Base-by-base conservation (phyloP, 345 rosid species). In the Salix koriyanagi region DNA sequence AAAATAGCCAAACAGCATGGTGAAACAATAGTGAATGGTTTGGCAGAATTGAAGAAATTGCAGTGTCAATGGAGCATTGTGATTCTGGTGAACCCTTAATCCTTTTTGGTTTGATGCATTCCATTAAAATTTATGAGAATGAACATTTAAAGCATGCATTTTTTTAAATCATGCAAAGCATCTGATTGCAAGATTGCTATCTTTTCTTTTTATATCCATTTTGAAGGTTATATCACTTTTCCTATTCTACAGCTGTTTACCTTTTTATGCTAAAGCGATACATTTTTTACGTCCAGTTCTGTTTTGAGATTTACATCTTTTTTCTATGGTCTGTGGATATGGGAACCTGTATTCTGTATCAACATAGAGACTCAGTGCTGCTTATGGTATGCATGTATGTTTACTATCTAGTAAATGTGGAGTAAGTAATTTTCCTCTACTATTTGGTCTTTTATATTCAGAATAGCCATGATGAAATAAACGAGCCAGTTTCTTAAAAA, bases 31-130 rank as follows among this genome's bases (percentile, higher is more conserved):
- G 81, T 85, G 76, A 75, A 76, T 36, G 88, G 86, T 74, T 79
- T 96, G 76, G 75, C 80, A 54, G 91, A 91, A 81, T 71, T 91
- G 84, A 91, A 88, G 89, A 91, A 86, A 84, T 79, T 83, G 83
- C 93, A 81, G 44, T 79, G 75, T 52, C 84, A 74, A 41, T 93
- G 97, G 99, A 86, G 91, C 75, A 82, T 76, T 72, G 90, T 87
- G 65, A 84, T 96, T 84, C 67, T 85, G 97, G 99, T 95, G 79
- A 88, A 93, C 70, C 69, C 54, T 80, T 4, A 64, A 77, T 50
- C 76, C 54, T 67, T 70, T 75, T 78, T 7, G 32, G 23, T 11
- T n/a, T 21, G 26, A 6, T 66, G 44, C 69, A 32, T 62, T 32
- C 8, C 8, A 2, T 7, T 30, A 66, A 61, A 5, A 44, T 70